Percentiles rank a stretch among this genome's conserved stretches.
phyloP scores from a whole-genome alignment of 306 rosid species.

The Cucumis cinereus region DNA sequence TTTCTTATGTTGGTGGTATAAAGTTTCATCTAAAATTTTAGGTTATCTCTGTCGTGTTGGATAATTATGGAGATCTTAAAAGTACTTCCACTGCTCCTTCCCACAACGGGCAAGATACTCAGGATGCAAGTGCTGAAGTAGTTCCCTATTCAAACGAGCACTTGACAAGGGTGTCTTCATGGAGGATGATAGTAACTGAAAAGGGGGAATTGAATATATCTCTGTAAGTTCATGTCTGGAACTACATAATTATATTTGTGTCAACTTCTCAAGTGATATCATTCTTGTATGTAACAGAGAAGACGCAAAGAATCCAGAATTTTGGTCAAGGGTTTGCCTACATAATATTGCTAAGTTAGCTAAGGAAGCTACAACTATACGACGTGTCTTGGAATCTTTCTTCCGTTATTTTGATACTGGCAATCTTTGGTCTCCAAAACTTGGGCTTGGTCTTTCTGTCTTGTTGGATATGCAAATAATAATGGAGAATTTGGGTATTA shows the following conservation, averaged over 20 bases:
- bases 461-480: conserved; percentile 63
- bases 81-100: conserved; percentile 11
- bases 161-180: conserved; percentile 29
- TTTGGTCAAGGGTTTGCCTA: conserved; percentile 91
- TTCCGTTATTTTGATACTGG: conserved; percentile 70
- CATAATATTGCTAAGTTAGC: conserved; percentile 84
- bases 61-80: conserved; percentile 48
- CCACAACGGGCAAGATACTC: neutral
- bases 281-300: conserved; percentile 42
- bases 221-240: conserved; percentile 16
- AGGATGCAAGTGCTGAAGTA: neutral
- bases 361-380: conserved; percentile 76
- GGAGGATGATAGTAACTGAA: conserved; percentile 45
- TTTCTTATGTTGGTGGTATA: conserved; percentile 16
- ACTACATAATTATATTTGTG: neutral
- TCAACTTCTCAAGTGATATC: neutral
- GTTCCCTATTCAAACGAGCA: neutral
- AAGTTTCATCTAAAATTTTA: conserved; percentile 5
- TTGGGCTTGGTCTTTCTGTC: conserved; percentile 63
- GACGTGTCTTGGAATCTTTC: conserved; percentile 83
- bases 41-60: conserved; percentile 83
- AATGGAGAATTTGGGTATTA: conserved; percentile 74
- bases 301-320: conserved; percentile 56
- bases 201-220: conserved; percentile 37
- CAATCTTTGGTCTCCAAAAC: conserved; percentile 57